Evolutionary conservation across 805 yeast species (phyloP), one percentile per base, ranked within the genome.

Genomic region (Lipomyces spencermartinsiae): DNA sequence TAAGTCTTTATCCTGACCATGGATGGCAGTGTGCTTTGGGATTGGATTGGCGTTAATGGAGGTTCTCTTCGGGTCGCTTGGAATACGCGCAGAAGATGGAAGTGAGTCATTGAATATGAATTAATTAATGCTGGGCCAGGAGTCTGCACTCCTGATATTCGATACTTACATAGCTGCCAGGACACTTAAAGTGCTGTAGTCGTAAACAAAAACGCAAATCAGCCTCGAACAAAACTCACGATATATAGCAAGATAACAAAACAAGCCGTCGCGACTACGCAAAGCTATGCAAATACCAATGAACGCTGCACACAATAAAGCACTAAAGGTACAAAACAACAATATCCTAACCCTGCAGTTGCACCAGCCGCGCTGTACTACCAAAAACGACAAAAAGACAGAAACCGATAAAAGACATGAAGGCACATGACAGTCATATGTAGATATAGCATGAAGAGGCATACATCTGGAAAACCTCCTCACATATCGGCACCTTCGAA

Each of bases 331-430:
- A 43, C n/a, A 43, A 43, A 37, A 16, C 22, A n/a, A 43, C 49
- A 9, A 43, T 43, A 43, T 43, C 49, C 49, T 19, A 43, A 43
- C 49, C 49, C 8, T 43, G 49, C 49, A 43, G 16, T 10, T 43
- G 49, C 49, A 19, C 8, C 4, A 43, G n/a, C 16, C 49, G 49
- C 49, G 49, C 49, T 43, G 49, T 43, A 43, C 49, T 43, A 19
- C 49, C 49, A 43, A 43, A 43, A 43, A 4, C 49, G 49, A 53
- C 56, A 53, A 53, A 53, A 51, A 51, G 16, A 9, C n/a, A 16
- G 49, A 35, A 62, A 37, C 19, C 46, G 16, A 49, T 25, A 61
- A 34, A 10, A 46, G 22, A 25, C 62, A 34, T 54, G 5, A 33
- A 31, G 22, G 29, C 31, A 33, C 25, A 56, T 31, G 4, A 56